Evolutionary conservation across 495 filamentous ascomycete genomes (phyloP).

Genomic region (Xylaria venustula): DNA sequence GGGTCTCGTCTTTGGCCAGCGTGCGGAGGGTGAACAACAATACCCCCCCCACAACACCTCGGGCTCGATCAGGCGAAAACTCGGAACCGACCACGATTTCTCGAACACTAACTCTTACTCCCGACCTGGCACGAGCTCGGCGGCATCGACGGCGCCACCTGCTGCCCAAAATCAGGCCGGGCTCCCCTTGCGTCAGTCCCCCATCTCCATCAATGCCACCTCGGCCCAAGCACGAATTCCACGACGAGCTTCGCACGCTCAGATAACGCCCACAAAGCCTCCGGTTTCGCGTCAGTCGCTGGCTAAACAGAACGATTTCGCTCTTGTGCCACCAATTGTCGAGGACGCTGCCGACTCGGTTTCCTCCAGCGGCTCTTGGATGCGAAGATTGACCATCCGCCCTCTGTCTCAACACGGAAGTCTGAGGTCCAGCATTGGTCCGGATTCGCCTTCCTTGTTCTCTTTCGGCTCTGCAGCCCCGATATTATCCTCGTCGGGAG

Average conservation of each 20-base stretch:
- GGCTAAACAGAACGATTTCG: slow-evolving; percentile 36
- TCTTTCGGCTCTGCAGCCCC: slow-evolving; percentile 71
- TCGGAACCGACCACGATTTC: slow-evolving; percentile 39
- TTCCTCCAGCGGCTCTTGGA: slow-evolving; percentile 68
- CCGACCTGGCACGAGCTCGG: slow-evolving; percentile 38
- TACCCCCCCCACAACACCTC: slow-evolving; percentile 14
- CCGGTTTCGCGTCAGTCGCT: slow-evolving; percentile 43
- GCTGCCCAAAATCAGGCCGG: slow-evolving; percentile 4
- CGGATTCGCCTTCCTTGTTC: slow-evolving; percentile 67
- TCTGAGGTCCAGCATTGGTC: slow-evolving; percentile 61
- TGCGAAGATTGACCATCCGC: slow-evolving; percentile 68
- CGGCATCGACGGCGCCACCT: slow-evolving; percentile 26
- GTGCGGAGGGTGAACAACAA: slow-evolving; percentile 22
- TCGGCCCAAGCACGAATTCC: slow-evolving; percentile 25
- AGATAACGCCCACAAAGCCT: slow-evolving; percentile 33
- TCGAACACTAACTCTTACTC: slow-evolving; percentile 35
- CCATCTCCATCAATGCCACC: slow-evolving; percentile 25
- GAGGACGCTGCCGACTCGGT: slow-evolving; percentile 47
- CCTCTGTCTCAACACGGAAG: slow-evolving; percentile 73
- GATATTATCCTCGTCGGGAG: slow-evolving; percentile 47
- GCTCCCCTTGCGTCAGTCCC: slow-evolving; percentile 8
- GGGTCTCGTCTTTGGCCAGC: slow-evolving; percentile 53
- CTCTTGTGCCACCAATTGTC: slow-evolving; percentile 28
- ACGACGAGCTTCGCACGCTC: slow-evolving; percentile 33
- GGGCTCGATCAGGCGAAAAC: slow-evolving; percentile 44